Evolutionary conservation across 345 rosid genomes (phyloP).

Genomic region (Euphorbia peplus): DNA sequence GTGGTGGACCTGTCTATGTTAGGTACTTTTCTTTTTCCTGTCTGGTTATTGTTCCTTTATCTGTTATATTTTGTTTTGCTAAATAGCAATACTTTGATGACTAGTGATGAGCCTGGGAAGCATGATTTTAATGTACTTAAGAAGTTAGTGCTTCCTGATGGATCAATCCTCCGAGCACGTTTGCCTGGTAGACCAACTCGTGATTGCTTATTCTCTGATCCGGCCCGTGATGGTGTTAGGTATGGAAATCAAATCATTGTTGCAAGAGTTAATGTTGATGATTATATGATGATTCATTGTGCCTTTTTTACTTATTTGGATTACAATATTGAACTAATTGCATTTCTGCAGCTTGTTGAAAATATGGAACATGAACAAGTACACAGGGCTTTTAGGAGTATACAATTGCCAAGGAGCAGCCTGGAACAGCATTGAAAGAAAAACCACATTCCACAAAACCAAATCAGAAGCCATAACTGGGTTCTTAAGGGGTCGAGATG

Average conservation of each 20-base stretch:
- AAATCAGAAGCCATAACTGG: slow-evolving; percentile 50
- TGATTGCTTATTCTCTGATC: slow-evolving; percentile 81
- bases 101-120: slow-evolving; percentile 91
- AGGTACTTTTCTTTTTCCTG: slow-evolving; percentile 47
- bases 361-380: slow-evolving; percentile 99
- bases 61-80: not conserved
- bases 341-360: slow-evolving; percentile 94
- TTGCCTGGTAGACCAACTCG: slow-evolving; percentile 88
- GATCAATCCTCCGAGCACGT: slow-evolving; percentile 78
- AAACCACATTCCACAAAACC: slow-evolving; percentile 73
- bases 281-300: not conserved
- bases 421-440: slow-evolving; percentile 64
- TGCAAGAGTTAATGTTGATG: not conserved
- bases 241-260: slow-evolving; percentile 19
- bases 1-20: slow-evolving; percentile 88
- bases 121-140: slow-evolving; percentile 76
- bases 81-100: not conserved
- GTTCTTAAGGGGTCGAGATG: slow-evolving; percentile 57
- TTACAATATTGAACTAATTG: slow-evolving; percentile 3
- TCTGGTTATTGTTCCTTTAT: too few species aligned
- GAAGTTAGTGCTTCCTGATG: slow-evolving; percentile 87
- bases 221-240: slow-evolving; percentile 85
- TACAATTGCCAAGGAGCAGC: slow-evolving; percentile 99
- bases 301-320: too few species aligned
- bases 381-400: slow-evolving; percentile 79